Conservation (phyloP, 2,329 filamentous ascomycete species). For the Periconia digitata region DNA sequence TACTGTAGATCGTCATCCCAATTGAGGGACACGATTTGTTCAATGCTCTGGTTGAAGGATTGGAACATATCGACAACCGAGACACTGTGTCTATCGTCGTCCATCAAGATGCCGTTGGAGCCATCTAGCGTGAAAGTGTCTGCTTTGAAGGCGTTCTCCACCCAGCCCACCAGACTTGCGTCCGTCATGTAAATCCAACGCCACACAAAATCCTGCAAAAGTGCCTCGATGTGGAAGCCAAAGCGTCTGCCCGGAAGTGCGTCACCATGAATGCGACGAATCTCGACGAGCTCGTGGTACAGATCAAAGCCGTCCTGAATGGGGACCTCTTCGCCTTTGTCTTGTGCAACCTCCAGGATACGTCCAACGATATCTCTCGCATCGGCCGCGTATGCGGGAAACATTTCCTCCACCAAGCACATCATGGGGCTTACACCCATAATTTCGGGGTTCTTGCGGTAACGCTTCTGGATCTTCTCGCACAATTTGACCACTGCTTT, state of each 20-base stretch:
- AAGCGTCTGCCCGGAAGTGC: conserved; percentile 73
- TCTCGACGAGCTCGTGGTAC: conserved; percentile 84
- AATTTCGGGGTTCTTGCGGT: conserved; percentile 82
- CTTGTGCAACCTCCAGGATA: conserved; percentile 73
- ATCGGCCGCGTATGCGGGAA: conserved; percentile 89
- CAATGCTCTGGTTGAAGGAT: conserved; percentile 87
- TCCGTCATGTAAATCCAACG: conserved; percentile 87
- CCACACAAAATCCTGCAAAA: conserved; percentile 93
- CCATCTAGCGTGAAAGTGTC: conserved; percentile 80
- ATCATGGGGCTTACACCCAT: conserved; percentile 72
- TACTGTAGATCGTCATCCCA: conserved; percentile 95
- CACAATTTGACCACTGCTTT: conserved; percentile 83
- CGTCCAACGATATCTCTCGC: conserved; percentile 80
- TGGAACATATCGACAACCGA: conserved; percentile 93
- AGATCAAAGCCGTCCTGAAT: conserved; percentile 93
- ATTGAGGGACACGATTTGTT: conserved; percentile 80
- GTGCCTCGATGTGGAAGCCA: conserved; percentile 81
- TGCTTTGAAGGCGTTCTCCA: conserved; percentile 87
- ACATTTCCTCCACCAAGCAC: conserved; percentile 78
- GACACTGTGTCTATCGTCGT: conserved; percentile 87
- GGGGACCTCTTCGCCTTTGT: conserved; percentile 72
- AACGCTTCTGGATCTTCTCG: conserved; percentile 89
- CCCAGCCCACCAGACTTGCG: conserved; percentile 75
- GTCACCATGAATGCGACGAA: conserved; percentile 77
- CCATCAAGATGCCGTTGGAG: conserved; percentile 64